Base-by-base conservation (phyloP, 305 asterid species). In the Plantago rigida region DNA sequence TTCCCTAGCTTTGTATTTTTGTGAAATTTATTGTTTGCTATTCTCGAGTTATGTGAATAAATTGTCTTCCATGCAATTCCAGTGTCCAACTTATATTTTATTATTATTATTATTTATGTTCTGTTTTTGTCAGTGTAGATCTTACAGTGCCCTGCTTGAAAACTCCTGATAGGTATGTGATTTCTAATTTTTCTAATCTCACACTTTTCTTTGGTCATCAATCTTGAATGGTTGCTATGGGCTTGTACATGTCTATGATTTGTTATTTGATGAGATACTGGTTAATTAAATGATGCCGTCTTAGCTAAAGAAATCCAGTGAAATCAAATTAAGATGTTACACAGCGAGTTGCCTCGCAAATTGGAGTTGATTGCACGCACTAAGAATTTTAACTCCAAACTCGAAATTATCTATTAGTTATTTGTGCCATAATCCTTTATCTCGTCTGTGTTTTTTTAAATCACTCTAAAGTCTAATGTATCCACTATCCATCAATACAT, bases 121-220 rank as follows among this genome's bases (percentile, higher is more conserved):
- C 56, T 51, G 75, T 52, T 62, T 22, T 51, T 63, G 63, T 66
- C 72, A 51, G 26, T 71, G 54, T 74, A 86, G 96, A 92, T 80
- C 64, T 92, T 83, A 74, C 85, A 17, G 76, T 81, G 57, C 86
- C 96, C 41, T 81, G 95, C 79, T 69, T 92, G 74, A 86, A 92
- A 78, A 92, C 96, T 28, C 96, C 98, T 14, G 91, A 78, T 68
- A 86, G 96, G 98, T 88, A 86, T 54, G 64, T 4, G 48, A 22
- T 59, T 26, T 55, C 57, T 48, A 60, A 4, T 36, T 24, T 59
- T 17, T 49, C 49, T 55, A 46, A n/a, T 51, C 39, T 63, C 57
- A n/a, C 17, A 50, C 51, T 46, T 11, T 61, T 59, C 44, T 9
- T 51, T 56, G 17, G 1, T 9, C 24, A 29, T 63, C 47, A 46